These are phyloP conservation scores for Botrytis cinerea DNA, from an alignment of 2,329 filamentous ascomycete species.

Conservation along the genomic window DNA sequence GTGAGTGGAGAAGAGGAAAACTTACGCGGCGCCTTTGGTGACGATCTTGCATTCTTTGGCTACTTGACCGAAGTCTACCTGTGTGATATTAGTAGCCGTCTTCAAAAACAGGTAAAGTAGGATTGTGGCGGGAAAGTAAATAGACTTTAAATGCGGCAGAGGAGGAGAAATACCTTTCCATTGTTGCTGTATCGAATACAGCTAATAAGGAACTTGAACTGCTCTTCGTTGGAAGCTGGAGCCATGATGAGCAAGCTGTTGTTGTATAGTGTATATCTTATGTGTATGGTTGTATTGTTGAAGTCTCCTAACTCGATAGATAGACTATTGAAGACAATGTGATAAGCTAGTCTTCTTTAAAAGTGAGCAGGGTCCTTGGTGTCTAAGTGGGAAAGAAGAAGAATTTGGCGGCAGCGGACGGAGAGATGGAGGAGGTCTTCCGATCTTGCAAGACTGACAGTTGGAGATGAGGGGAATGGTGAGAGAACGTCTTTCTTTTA, in stretches of 20 bases:
- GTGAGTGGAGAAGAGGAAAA: constrained; percentile 31
- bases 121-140: not conserved
- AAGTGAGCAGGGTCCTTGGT: not conserved
- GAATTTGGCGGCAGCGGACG: not conserved
- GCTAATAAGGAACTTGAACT: constrained; percentile 65
- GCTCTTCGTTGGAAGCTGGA: constrained; percentile 52
- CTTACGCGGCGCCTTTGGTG: constrained; percentile 70
- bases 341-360: not conserved
- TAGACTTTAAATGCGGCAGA: not conserved
- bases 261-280: not conserved
- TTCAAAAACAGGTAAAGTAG: not conserved
- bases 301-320: not conserved
- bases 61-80: constrained; percentile 69
- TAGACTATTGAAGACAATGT: not conserved
- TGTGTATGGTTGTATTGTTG: not conserved
- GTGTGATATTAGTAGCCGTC: not conserved
- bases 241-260: constrained; percentile 48
- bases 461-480: constrained; percentile 23
- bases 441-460: constrained; percentile 25
- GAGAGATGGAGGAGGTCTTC: constrained; percentile 16
- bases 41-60: constrained; percentile 63
- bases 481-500: constrained; percentile 31
- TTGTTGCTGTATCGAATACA: constrained; percentile 63
- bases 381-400: not conserved
- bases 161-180: constrained; percentile 54